Evolutionary conservation across 23 red algal genomes (phyloP).

Genomic region (Porphyridium purpureum): DNA sequence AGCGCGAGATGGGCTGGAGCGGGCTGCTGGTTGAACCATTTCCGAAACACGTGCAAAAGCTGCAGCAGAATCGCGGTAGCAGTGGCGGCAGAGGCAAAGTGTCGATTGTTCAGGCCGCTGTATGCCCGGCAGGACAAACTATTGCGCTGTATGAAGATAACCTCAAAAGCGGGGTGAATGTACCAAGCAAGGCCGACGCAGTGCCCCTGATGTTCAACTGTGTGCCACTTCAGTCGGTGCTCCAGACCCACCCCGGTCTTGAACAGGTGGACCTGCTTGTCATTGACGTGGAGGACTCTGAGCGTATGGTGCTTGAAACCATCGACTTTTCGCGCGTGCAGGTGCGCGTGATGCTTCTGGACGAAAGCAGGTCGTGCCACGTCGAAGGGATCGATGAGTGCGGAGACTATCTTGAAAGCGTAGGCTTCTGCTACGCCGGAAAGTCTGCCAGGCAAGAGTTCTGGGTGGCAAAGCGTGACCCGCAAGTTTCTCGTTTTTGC

Average conservation of each 20-base stretch:
- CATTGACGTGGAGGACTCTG: conserved; percentile 11
- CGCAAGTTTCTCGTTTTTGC: background rate
- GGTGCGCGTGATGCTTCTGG: conserved; percentile 11
- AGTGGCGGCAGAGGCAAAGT: background rate
- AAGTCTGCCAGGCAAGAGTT: conserved; percentile 18
- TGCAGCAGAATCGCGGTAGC: background rate
- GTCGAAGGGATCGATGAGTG: no score
- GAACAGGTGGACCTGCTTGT: conserved; percentile 8
- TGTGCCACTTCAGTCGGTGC: no score
- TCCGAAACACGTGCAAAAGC: no score
- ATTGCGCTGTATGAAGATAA: conserved; percentile 4
- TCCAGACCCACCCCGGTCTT: conserved; percentile 1
- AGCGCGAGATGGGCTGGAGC: conserved; percentile 17
- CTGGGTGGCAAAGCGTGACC: conserved; percentile 6
- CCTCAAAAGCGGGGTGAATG: background rate
- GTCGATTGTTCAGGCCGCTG: conserved; percentile 4
- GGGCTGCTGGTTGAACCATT: conserved; percentile 22
- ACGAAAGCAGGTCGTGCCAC: no score
- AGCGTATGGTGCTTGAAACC: conserved; percentile 4
- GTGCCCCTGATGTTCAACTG: no score
- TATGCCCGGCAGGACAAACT: conserved; percentile 7
- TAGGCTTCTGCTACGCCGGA: conserved; percentile 10
- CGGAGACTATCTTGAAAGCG: background rate
- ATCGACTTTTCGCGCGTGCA: conserved; percentile 1
- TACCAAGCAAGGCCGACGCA: conserved; percentile 9